These are phyloP conservation scores for Fusarium brevicatenulatum DNA, from an alignment of 2,329 filamentous ascomycete species.

Conservation along the genomic window DNA sequence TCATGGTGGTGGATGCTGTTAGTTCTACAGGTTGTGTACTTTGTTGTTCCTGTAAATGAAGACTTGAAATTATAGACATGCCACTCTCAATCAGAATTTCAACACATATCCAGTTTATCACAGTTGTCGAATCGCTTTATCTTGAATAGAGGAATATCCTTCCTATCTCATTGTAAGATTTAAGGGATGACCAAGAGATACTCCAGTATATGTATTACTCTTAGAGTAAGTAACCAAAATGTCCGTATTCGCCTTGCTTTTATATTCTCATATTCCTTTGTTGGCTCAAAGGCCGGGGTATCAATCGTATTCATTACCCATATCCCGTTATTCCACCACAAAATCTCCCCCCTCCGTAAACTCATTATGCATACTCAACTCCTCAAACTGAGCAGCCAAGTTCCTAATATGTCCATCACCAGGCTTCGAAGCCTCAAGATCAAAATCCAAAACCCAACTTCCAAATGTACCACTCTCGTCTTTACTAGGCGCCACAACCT, in stretches of 20 bases:
- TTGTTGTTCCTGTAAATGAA: accelerated
- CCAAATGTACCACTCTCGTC: background rate
- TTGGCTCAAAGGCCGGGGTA: background rate
- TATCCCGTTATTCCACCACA: background rate
- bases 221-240: background rate
- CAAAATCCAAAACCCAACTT: conserved; percentile 9
- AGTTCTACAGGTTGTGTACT: accelerated
- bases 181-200: accelerated
- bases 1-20: conserved; percentile 27
- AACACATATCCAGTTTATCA: background rate
- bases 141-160: background rate
- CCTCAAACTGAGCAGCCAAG: conserved; percentile 21
- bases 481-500: background rate
- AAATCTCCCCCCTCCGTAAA: conserved; percentile 23
- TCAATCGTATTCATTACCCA: background rate
- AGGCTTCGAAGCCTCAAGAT: conserved; percentile 11
- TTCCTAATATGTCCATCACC: conserved; percentile 7
- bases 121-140: background rate
- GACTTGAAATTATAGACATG: too few species aligned
- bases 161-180: accelerated
- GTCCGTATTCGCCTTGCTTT: background rate
- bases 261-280: background rate
- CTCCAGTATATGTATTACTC: background rate
- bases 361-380: conserved; percentile 19
- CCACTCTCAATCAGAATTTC: too few species aligned